Base-by-base conservation (phyloP, 306 rosid genomes). In the Malus asiatica region DNA sequence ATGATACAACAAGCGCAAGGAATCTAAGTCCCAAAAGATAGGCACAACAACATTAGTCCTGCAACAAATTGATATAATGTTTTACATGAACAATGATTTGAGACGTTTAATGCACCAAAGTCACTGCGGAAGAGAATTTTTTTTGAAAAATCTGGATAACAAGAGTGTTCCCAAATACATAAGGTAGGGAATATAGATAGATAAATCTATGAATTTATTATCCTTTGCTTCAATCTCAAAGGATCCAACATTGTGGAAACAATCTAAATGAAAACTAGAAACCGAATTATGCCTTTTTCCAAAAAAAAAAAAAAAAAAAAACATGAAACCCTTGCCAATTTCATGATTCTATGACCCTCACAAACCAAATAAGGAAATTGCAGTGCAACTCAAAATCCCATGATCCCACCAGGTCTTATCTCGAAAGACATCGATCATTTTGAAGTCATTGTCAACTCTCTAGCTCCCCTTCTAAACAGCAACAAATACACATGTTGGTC, bases 1-100 rank as follows among this genome's bases (percentile, higher is more conserved):
- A 58, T 22, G 63, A 22, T n/a, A 22, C 63, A 58, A 22, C 29
- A 22, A 61, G 35, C 20, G 3, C 30, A 61, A 29, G 25, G 6
- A 27, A 61, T 15, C 14, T 5, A 13, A 40, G 72, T 76, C 76
- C 78, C 78, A 78, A 75, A 81, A 74, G 57, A 51, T 60, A 15
- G 83, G 71, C 80, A 78, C 83, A 3, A 33, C 68, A 3, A 38
- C 32, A 69, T 25, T 35, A 61, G 38, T 30, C 38, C 62, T 57
- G 14, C 62, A 57, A 20, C 23, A 57, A 57, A 12, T n/a, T n/a
- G 10, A 57, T 57, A 57, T 10, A 57, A 52, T n/a, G 22, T 57
- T 1, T 57, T n/a, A 59, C 73, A 76, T 83, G 76, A 71, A 53
- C 76, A 23, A 27, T 25, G 35, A 60, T 60, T 57, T 60, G 65